Conservation (phyloP, 2,329 filamentous ascomycete species). For the Stemphylium vesicarium region DNA sequence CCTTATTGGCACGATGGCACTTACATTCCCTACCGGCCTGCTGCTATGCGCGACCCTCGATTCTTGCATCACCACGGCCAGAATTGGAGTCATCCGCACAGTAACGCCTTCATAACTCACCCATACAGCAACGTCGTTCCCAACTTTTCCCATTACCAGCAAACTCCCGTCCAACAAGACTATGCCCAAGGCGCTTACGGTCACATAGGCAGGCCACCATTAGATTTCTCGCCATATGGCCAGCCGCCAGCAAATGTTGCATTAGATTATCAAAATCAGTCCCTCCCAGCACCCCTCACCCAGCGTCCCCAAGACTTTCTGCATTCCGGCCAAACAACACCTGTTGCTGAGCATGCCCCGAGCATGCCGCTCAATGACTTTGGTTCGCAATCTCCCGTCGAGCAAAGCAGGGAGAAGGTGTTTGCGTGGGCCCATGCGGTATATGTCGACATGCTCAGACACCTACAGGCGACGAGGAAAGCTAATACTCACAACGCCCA, state of each 20-base stretch:
- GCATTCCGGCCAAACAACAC: conserved; percentile 40
- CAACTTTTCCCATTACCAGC: conserved; percentile 34
- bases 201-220: conserved; percentile 25
- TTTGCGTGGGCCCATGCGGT: conserved; percentile 56
- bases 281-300: conserved; percentile 24
- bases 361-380: conserved; percentile 44
- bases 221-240: conserved; percentile 36
- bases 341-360: conserved; percentile 30
- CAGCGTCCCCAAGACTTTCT: conserved; percentile 37
- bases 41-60: conserved; percentile 50
- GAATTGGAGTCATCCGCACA: conserved; percentile 42
- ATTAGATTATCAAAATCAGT: conserved; percentile 37
- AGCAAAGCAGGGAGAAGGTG: conserved; percentile 52
- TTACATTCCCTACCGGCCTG: conserved; percentile 50
- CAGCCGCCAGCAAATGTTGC: conserved; percentile 32
- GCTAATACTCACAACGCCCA: conserved; percentile 49
- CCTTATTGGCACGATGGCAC: conserved; percentile 53
- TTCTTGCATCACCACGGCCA: conserved; percentile 41
- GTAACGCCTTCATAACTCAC: conserved; percentile 35
- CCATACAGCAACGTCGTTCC: conserved; percentile 35
- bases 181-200: conserved; percentile 34
- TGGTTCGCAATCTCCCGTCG: conserved; percentile 51
- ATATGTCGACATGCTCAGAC: conserved; percentile 57
- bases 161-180: conserved; percentile 33
- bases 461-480: conserved; percentile 55